These are phyloP conservation scores for Pleurotus sapidus DNA, from an alignment of 768 basidiomycete species.

Conservation along the genomic window DNA sequence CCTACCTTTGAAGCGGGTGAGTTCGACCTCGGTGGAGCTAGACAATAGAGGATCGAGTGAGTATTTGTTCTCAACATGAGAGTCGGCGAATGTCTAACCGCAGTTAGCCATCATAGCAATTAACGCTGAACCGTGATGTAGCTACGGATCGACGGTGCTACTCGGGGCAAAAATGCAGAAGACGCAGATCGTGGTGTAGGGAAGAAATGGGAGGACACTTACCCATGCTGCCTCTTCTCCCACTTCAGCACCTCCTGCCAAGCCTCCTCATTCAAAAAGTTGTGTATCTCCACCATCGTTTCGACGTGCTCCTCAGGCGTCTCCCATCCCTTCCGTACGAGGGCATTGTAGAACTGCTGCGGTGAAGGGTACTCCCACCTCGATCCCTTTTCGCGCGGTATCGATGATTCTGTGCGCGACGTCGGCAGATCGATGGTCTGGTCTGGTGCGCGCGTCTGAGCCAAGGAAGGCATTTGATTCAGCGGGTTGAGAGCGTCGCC, in stretches of 20 bases:
- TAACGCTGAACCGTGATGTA: too few relatives aligned
- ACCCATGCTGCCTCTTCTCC: slow-evolving; percentile 75
- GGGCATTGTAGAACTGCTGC: slow-evolving; percentile 97
- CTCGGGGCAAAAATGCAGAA: too few relatives aligned
- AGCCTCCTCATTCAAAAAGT: slow-evolving; percentile 95
- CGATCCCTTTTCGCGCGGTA: slow-evolving; percentile 61
- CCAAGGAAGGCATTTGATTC: slow-evolving; percentile 88
- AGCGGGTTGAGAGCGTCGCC: slow-evolving; percentile 52
- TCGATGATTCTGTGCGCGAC: slow-evolving; percentile 76
- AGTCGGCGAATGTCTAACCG: too few relatives aligned
- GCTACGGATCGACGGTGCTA: too few relatives aligned
- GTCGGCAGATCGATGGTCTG: slow-evolving; percentile 66
- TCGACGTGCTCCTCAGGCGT: slow-evolving; percentile 95
- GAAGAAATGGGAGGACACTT: slow-evolving; percentile 21
- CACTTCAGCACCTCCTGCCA: slow-evolving; percentile 94
- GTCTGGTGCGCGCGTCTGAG: slow-evolving; percentile 60
- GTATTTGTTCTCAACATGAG: too few relatives aligned
- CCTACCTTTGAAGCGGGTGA: slow-evolving; percentile 83
- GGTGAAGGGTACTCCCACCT: slow-evolving; percentile 97
- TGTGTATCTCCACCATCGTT: slow-evolving; percentile 98
- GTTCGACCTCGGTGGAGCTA: slow-evolving; percentile 55
- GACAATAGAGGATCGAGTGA: neutral
- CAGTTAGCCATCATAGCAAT: too few relatives aligned
- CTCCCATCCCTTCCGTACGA: slow-evolving; percentile 95
- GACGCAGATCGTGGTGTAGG: too few relatives aligned